A percentile compares a stretch with the other conserved stretches of the same genome.
Evolutionary conservation across 2,329 filamentous ascomycete species (phyloP).

Genomic region (Zymoseptoria crescenta): DNA sequence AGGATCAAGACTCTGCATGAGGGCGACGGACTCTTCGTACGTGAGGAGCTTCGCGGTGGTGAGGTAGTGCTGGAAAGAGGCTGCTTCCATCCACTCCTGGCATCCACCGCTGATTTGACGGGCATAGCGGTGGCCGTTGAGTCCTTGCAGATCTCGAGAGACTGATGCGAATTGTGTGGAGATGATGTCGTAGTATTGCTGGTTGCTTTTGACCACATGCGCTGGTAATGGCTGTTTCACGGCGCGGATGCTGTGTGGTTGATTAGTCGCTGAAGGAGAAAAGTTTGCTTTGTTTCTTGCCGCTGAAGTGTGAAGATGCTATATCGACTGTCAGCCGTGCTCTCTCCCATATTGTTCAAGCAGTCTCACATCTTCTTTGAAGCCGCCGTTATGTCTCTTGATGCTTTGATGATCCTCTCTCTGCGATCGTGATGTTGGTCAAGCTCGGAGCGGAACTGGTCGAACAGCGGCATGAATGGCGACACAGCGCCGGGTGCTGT

Average conservation of each 20-base stretch:
- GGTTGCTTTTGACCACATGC: slow-evolving; percentile 62
- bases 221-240: slow-evolving; percentile 55
- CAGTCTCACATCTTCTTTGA: slow-evolving; percentile 86
- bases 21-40: slow-evolving; percentile 48
- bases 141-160: slow-evolving; percentile 62
- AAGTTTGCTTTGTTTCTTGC: slow-evolving; percentile 35
- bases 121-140: slow-evolving; percentile 78
- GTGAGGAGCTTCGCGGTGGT: slow-evolving; percentile 66
- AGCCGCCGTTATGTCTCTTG: slow-evolving; percentile 81
- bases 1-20: slow-evolving; percentile 31
- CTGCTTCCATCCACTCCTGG: slow-evolving; percentile 89
- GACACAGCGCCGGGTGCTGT: slow-evolving; percentile 24
- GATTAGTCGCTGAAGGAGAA: slow-evolving; percentile 27
- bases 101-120: slow-evolving; percentile 69
- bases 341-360: slow-evolving; percentile 2
- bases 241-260: slow-evolving; percentile 49
- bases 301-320: slow-evolving; percentile 82
- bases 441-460: slow-evolving; percentile 74
- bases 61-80: slow-evolving; percentile 84
- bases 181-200: slow-evolving; percentile 64
- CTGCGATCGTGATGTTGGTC: slow-evolving; percentile 91
- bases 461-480: slow-evolving; percentile 64
- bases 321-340: slow-evolving; percentile 15
- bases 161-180: slow-evolving; percentile 59
- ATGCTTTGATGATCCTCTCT: slow-evolving; percentile 83